Percentiles rank a stretch among this genome's conserved stretches.
These are phyloP conservation scores for Talaromyces wortmannii DNA, from an alignment of 495 filamentous ascomycete species.

Conservation along the genomic window DNA sequence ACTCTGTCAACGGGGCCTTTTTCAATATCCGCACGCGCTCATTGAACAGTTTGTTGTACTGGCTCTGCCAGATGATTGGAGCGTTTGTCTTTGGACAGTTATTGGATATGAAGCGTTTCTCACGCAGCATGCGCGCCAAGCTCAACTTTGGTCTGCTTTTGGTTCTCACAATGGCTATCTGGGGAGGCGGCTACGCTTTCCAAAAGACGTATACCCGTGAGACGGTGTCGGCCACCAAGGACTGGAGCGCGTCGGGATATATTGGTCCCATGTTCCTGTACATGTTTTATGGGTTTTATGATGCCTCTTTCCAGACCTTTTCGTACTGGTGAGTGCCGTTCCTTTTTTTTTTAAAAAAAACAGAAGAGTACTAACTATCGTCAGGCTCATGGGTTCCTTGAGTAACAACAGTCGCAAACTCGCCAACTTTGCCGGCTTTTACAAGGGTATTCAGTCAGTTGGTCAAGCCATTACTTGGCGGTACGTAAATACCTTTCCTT, in stretches of 20 bases:
- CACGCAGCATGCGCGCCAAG: constrained; percentile 72
- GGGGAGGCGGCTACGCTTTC: constrained; percentile 83
- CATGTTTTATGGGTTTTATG: constrained; percentile 90
- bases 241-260: constrained; percentile 65
- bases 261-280: constrained; percentile 84
- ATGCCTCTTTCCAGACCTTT: constrained; percentile 78
- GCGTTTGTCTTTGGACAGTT: constrained; percentile 71
- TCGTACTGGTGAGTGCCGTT: constrained; percentile 69
- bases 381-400: constrained; percentile 84
- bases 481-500: constrained; percentile 16
- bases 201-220: constrained; percentile 58
- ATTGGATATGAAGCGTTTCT: constrained; percentile 57
- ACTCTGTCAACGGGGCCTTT: constrained; percentile 51
- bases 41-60: constrained; percentile 83
- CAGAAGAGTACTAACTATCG: neutral
- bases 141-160: constrained; percentile 59
- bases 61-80: constrained; percentile 79
- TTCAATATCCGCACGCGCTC: constrained; percentile 80
- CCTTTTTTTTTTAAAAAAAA: neutral
- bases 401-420: constrained; percentile 87
- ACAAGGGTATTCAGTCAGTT: constrained; percentile 96
- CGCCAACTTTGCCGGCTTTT: constrained; percentile 91
- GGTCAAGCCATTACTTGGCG: constrained; percentile 84
- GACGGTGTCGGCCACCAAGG: constrained; percentile 18
- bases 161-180: constrained; percentile 70